phyloP scores from a whole-genome alignment of 1,284 basidiomycete species.

The Xerocomus minutiporus region DNA sequence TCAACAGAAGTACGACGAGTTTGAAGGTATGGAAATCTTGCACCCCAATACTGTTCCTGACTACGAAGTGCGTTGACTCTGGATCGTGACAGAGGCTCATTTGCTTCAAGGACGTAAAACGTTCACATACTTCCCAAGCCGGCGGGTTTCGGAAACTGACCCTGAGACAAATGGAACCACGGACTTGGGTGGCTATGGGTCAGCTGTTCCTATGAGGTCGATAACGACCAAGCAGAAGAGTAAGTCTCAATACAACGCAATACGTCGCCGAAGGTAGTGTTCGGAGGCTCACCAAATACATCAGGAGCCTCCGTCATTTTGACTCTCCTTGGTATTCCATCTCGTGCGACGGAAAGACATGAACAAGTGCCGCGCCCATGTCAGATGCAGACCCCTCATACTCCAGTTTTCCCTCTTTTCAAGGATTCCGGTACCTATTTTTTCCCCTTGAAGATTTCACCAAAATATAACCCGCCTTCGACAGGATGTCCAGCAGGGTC shows the following conservation, averaged over 20 bases:
- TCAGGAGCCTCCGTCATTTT: slow-evolving; percentile 9
- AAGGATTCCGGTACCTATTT: slow-evolving; percentile 4
- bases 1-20: no score
- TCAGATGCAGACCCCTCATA: neutral
- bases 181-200: no score
- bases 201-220: no score
- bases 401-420: slow-evolving; percentile 7
- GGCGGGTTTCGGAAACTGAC: no score
- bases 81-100: no score
- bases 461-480: neutral
- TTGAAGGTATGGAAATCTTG: no score
- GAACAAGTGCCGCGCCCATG: neutral
- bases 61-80: no score
- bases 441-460: neutral
- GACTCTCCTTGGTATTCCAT: neutral
- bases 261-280: neutral
- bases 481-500: slow-evolving; percentile 20
- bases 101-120: no score
- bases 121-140: no score
- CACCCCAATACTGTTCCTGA: no score
- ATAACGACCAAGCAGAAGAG: neutral
- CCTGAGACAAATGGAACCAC: no score
- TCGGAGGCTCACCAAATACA: neutral
- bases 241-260: neutral
- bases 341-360: neutral